phyloP scores from a whole-genome alignment of 495 filamentous ascomycete species.

The Choiromyces venosus region DNA sequence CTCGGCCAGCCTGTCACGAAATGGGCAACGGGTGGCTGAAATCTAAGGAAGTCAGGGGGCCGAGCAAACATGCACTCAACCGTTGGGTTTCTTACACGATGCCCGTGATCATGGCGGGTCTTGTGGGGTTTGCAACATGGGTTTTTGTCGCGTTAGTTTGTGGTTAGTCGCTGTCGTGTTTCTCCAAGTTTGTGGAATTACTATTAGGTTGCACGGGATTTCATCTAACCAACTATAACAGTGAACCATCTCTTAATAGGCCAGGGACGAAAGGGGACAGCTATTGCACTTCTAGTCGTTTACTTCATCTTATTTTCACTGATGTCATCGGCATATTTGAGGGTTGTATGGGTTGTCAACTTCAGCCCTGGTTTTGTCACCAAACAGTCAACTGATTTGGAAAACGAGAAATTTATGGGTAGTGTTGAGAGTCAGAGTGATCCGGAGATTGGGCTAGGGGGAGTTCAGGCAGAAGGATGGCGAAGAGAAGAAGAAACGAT shows the following conservation, averaged over 20 bases:
- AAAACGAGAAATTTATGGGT: constrained; percentile 37
- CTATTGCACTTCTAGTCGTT: constrained; percentile 61
- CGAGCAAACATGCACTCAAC: constrained; percentile 33
- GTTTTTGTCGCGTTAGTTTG: constrained; percentile 54
- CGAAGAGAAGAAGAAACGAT: constrained; percentile 18
- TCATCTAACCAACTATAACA: constrained; percentile 23
- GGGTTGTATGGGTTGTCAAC: constrained; percentile 59
- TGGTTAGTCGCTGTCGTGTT: constrained; percentile 25
- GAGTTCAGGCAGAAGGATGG: constrained; percentile 30
- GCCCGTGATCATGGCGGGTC: constrained; percentile 54
- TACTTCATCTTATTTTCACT: constrained; percentile 65
- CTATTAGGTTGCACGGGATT: background rate
- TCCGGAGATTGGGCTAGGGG: constrained; percentile 29
- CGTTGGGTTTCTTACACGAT: constrained; percentile 46
- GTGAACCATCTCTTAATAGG: constrained; percentile 32
- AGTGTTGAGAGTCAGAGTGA: constrained; percentile 19
- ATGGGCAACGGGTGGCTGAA: background rate
- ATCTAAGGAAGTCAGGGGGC: constrained; percentile 17
- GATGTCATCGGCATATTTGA: constrained; percentile 62
- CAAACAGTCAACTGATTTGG: constrained; percentile 48
- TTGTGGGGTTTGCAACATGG: constrained; percentile 59
- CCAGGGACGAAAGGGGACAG: constrained; percentile 51
- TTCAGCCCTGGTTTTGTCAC: constrained; percentile 66
- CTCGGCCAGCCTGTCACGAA: background rate
- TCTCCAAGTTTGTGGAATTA: background rate